Evolutionary conservation across 2,329 filamentous ascomycete species (phyloP), one percentile per base, ranked within the genome.

Genomic region (Cercospora sojina): DNA sequence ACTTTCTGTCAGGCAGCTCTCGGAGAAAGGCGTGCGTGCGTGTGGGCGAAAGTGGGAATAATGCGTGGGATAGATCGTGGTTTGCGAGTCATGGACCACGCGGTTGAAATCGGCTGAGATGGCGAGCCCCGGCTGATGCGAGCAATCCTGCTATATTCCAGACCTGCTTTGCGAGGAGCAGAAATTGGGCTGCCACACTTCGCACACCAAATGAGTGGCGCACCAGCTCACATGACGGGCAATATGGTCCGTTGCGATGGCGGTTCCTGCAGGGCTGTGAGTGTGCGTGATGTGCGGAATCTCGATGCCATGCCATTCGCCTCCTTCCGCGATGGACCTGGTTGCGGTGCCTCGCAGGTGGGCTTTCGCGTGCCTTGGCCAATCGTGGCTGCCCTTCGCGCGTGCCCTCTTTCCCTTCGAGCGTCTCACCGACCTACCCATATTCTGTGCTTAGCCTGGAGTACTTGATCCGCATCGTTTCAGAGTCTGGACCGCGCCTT

Each of bases 291-390:
- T 31, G 7, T 31, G 16, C 31, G 25, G 18, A 18, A 56, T 56
- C 53, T 31, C 53, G 53, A 56, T 56, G 53, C 25, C 31, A 56
- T 56, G 53, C 25, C 31, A 56, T 56, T 56, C 27, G 27, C 53
- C 29, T 18, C 16, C 8, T 13, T 12, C 43, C 5, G 43, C 43
- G 43, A 23, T 23, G 43, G 18, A 49, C 43, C 43, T 49, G 18
- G 43, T 49, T 49, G 43, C 6, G 47, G 47, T 51, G 47, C 47
- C 47, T 51, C 47, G 23, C 20, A 13, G 47, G 27, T 51, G 47
- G 47, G 47, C 10, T 27, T 13, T 8, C 12, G 20, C 47, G 20
- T 25, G 20, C 3, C 10, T 13, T 27, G 47, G 20, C 43, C 43
- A 23, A 49, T 49, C 18, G 43, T 49, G 18, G 43, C 43, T 38